These are phyloP conservation scores for Kwoniella botswanensis DNA, from an alignment of 768 basidiomycete genomes.

Conservation along the genomic window DNA sequence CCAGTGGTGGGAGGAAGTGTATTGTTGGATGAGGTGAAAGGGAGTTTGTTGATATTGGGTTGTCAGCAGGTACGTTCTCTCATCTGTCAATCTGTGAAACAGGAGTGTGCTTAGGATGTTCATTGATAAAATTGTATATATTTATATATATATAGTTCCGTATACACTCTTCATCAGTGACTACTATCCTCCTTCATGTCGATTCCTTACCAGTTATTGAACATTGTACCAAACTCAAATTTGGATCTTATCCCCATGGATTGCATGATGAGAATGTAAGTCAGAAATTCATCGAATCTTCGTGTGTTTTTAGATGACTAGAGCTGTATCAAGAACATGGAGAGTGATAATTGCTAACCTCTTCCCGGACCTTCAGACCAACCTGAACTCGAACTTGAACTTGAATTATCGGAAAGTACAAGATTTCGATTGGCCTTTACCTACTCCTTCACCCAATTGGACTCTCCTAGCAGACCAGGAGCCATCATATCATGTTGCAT, in stretches of 20 bases:
- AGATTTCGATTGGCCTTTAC: constrained; percentile 83
- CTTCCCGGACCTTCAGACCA: neutral
- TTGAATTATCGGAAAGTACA: constrained; percentile 67
- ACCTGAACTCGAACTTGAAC: neutral
- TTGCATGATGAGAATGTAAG: neutral
- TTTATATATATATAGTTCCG: constrained; percentile 69
- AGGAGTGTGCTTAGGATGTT: too few relatives aligned
- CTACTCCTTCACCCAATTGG: constrained; percentile 82
- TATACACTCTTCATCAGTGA: constrained; percentile 74
- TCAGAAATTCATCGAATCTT: neutral
- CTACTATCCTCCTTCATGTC: constrained; percentile 71
- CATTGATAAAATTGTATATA: neutral
- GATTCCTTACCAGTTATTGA: constrained; percentile 81
- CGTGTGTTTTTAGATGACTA: neutral
- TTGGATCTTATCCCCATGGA: constrained; percentile 67
- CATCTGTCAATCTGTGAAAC: neutral
- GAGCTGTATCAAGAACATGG: neutral
- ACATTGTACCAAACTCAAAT: constrained; percentile 68
- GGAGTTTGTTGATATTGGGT: constrained; percentile 71
- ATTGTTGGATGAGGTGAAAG: constrained; percentile 68
- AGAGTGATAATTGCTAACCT: neutral
- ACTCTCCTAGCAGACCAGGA: neutral
- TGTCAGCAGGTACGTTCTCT: constrained; percentile 73
- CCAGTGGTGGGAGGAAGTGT: constrained; percentile 73
- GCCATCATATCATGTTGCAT: neutral